Evolutionary conservation across 352 stramenopile genomes (phyloP).

Genomic region (Pythium graminicola): DNA sequence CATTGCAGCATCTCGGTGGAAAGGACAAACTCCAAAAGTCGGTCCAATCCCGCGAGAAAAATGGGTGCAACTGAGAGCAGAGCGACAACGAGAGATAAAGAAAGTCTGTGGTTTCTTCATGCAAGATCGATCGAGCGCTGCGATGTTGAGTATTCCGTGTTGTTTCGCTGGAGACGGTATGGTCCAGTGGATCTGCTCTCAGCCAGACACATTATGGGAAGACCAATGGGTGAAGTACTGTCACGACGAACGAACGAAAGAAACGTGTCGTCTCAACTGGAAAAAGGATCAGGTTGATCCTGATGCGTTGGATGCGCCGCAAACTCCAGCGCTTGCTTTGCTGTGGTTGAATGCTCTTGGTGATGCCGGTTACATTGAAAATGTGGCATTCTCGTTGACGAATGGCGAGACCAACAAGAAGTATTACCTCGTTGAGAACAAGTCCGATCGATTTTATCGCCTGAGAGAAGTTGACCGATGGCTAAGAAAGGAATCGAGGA

Average conservation of each 20-base stretch:
- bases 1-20: constrained; percentile 28
- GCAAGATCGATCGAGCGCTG: constrained; percentile 33
- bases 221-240: constrained; percentile 55
- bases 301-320: constrained; percentile 46
- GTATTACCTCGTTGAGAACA: constrained; percentile 40
- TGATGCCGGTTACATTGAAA: constrained; percentile 56
- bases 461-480: constrained; percentile 51
- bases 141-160: constrained; percentile 30
- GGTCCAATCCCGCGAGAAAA: constrained; percentile 27
- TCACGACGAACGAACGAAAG: constrained; percentile 18
- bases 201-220: constrained; percentile 37
- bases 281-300: constrained; percentile 28
- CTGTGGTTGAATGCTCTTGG: constrained; percentile 55
- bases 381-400: constrained; percentile 27
- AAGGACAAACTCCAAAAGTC: constrained; percentile 14
- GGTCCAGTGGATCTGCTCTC: constrained; percentile 48
- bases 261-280: constrained; percentile 34
- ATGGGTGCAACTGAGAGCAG: constrained; percentile 40
- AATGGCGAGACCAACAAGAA: constrained; percentile 25
- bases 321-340: constrained; percentile 23
- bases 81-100: constrained; percentile 39
- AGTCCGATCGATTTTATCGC: constrained; percentile 41
- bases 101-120: constrained; percentile 47
- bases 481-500: constrained; percentile 24
- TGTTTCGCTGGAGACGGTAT: constrained; percentile 65